These are phyloP conservation scores for Cercospora citrullina DNA, from an alignment of 2,329 filamentous ascomycete species.

Conservation along the genomic window DNA sequence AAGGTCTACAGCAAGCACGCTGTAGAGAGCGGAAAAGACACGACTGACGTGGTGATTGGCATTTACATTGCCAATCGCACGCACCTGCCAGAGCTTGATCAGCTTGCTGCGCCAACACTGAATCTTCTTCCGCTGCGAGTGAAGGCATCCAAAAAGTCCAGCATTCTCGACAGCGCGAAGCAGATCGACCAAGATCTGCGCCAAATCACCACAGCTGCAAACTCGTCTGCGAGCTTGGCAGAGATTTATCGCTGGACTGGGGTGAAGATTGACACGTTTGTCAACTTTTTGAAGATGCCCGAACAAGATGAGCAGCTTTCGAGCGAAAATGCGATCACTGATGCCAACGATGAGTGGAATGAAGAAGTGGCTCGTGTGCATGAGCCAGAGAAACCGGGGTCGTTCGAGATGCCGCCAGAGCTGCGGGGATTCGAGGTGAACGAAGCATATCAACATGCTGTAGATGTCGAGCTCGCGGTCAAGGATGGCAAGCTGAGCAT, in stretches of 20 bases:
- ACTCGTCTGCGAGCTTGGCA: slow-evolving; percentile 63
- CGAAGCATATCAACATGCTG: slow-evolving; percentile 46
- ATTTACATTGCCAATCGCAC: slow-evolving; percentile 81
- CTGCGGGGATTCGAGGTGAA: slow-evolving; percentile 14
- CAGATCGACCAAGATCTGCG: slow-evolving; percentile 68
- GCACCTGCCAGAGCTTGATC: slow-evolving; percentile 52
- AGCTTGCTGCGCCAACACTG: slow-evolving; percentile 67
- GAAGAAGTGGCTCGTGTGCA: slow-evolving; percentile 22
- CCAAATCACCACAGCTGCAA: slow-evolving; percentile 57
- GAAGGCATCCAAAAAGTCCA: slow-evolving; percentile 31
- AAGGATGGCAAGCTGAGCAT: slow-evolving; percentile 51
- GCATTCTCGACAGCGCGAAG: slow-evolving; percentile 55
- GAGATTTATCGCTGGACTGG: slow-evolving; percentile 77
- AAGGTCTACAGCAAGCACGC: slow-evolving; percentile 46
- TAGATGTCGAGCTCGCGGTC: slow-evolving; percentile 59
- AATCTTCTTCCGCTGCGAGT: slow-evolving; percentile 75
- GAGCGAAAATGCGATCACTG: slow-evolving; percentile 24
- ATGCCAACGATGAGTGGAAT: slow-evolving; percentile 26
- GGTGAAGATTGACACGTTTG: slow-evolving; percentile 66
- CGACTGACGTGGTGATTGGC: slow-evolving; percentile 62
- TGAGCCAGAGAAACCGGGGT: not conserved
- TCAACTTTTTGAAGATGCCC: slow-evolving; percentile 74
- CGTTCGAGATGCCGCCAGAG: slow-evolving; percentile 26
- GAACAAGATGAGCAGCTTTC: slow-evolving; percentile 25
- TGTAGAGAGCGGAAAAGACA: slow-evolving; percentile 21